These are phyloP conservation scores for Lactarius hengduanensis DNA, from an alignment of 768 basidiomycete species.

Conservation along the genomic window DNA sequence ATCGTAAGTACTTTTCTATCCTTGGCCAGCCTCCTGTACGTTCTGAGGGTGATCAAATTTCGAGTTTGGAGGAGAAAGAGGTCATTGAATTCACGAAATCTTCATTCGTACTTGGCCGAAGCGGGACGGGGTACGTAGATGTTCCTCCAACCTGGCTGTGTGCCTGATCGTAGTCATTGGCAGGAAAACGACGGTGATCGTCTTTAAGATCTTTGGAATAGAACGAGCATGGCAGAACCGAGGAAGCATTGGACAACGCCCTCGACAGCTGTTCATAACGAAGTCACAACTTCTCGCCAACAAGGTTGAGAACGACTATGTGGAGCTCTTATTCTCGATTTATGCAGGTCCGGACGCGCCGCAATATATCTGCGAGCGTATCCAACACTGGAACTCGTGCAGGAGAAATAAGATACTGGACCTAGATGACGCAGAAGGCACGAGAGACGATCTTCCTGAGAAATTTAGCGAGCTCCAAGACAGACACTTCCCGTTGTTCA, in stretches of 20 bases:
- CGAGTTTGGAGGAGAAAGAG: constrained; percentile 20
- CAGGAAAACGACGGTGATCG: constrained; percentile 75
- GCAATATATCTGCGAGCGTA: constrained; percentile 39
- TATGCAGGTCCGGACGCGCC: constrained; percentile 38
- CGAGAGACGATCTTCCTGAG: constrained; percentile 47
- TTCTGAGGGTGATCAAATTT: background rate
- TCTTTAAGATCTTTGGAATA: constrained; percentile 71
- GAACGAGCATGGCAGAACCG: constrained; percentile 51
- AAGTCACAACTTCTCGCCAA: constrained; percentile 62
- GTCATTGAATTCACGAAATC: constrained; percentile 23
- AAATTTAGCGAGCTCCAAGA: constrained; percentile 57
- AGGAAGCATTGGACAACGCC: constrained; percentile 41
- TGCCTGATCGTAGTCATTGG: background rate
- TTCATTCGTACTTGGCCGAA: constrained; percentile 39
- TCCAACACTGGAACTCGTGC: constrained; percentile 26
- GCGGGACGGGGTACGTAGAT: constrained; percentile 63
- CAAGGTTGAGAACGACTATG: constrained; percentile 69
- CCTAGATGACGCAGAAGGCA: constrained; percentile 43
- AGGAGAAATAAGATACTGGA: constrained; percentile 37
- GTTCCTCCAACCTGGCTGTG: background rate
- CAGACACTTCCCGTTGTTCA: constrained; percentile 65
- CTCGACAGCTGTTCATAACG: constrained; percentile 71
- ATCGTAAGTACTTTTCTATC: constrained; percentile 15
- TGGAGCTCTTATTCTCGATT: constrained; percentile 49
- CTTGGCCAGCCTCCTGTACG: background rate